A percentile compares a stretch with the other conserved stretches of the same genome.
phyloP scores from a whole-genome alignment of 2,329 filamentous ascomycete species.

The Ceratocystis huliohia region DNA sequence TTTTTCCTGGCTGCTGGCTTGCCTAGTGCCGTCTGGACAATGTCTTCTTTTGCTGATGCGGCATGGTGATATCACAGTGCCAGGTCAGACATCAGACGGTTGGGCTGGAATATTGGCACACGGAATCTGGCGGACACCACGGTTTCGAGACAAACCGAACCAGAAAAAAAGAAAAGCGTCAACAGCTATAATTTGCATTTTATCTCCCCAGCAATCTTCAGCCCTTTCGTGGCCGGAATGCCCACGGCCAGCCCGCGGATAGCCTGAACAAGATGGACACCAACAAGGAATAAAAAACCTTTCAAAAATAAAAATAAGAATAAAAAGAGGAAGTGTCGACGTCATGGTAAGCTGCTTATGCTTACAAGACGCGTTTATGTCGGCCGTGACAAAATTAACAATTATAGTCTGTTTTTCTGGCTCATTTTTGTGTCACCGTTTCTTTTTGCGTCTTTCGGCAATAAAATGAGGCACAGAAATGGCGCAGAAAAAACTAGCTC shows the following conservation, averaged over 20 bases:
- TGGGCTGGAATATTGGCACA: not conserved
- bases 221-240: not conserved
- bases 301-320: not conserved
- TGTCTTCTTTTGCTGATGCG: no score
- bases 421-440: not conserved
- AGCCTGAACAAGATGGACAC: not conserved
- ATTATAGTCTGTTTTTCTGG: not conserved
- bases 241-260: not conserved
- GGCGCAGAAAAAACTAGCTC: not conserved
- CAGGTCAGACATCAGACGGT: not conserved
- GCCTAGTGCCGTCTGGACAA: not conserved
- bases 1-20: not conserved
- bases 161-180: no score
- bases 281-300: not conserved
- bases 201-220: not conserved
- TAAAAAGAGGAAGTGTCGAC: not conserved
- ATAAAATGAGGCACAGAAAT: not conserved
- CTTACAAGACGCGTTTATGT: not conserved
- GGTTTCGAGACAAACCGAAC: no score
- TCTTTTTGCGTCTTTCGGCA: not conserved
- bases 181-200: not conserved
- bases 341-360: constrained; percentile 1
- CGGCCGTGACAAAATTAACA: not conserved
- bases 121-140: no score
- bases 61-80: no score